These are phyloP conservation scores for Prillingera fragicola DNA, from an alignment of 1,284 basidiomycete genomes.

Conservation along the genomic window DNA sequence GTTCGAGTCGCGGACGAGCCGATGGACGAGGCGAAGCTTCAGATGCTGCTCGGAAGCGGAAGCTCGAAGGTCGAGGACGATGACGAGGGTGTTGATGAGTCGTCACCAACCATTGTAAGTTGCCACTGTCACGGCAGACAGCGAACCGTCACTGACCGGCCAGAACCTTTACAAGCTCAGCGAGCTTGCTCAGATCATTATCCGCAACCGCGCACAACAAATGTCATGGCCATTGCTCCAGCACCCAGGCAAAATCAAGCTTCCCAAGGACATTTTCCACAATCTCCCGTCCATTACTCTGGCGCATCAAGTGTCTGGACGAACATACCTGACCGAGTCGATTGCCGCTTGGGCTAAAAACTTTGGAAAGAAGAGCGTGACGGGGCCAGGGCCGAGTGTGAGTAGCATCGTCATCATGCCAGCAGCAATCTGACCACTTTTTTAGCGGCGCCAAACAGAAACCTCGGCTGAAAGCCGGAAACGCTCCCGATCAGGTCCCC, in stretches of 20 bases:
- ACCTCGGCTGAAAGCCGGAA: not conserved
- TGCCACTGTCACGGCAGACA: not conserved
- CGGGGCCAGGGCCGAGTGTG: constrained; percentile 8
- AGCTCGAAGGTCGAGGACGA: constrained; percentile 50
- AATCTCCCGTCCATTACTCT: constrained; percentile 27
- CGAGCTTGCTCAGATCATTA: constrained; percentile 82
- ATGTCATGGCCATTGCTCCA: constrained; percentile 71
- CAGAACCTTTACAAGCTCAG: constrained; percentile 84
- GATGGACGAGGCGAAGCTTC: constrained; percentile 15
- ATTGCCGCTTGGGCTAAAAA: constrained; percentile 23
- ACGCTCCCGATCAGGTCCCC: not conserved
- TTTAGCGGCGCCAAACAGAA: not conserved
- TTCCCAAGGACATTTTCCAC: constrained; percentile 75
- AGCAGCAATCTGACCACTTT: not conserved
- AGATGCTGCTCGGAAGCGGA: constrained; percentile 1
- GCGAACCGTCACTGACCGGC: constrained; percentile 1
- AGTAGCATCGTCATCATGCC: not conserved
- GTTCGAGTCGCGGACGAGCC: constrained; percentile 54
- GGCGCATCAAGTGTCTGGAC: constrained; percentile 22
- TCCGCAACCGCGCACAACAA: constrained; percentile 62
- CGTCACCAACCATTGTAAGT: constrained; percentile 12
- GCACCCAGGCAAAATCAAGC: constrained; percentile 71
- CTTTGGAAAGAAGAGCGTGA: constrained; percentile 18
- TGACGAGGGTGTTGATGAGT: constrained; percentile 62
- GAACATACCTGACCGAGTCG: constrained; percentile 32